phyloP scores from a whole-genome alignment of 2,329 filamentous ascomycete genomes.

The Claviceps monticola region DNA sequence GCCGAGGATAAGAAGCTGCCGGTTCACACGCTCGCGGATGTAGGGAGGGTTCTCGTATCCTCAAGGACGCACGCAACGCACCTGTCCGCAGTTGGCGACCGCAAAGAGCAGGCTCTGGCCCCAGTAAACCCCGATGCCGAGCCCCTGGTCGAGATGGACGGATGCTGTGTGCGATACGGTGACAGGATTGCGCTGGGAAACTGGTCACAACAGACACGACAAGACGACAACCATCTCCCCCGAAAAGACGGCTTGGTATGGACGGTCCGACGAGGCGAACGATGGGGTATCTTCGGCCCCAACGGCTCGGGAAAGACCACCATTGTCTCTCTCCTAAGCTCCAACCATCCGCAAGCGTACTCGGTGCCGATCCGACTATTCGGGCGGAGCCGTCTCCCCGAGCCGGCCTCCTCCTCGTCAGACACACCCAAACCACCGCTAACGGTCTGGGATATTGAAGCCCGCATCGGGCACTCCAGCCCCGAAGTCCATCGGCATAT shows the following conservation, averaged over 20 bases:
- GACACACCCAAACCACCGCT: conserved; percentile 40
- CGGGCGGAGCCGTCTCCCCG: conserved; percentile 64
- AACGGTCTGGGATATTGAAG: conserved; percentile 85
- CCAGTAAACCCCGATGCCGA: conserved; percentile 35
- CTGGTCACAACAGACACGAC: conserved; percentile 49
- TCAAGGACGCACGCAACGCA: conserved; percentile 9
- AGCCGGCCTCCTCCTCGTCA: conserved; percentile 40
- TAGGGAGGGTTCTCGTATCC: conserved; percentile 30
- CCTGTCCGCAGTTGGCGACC: conserved; percentile 3
- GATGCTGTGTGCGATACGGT: conserved; percentile 70
- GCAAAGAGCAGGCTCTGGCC: conserved; percentile 9
- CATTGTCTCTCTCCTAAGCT: conserved; percentile 79
- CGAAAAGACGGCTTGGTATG: conserved; percentile 56
- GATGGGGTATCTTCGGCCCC: conserved; percentile 85
- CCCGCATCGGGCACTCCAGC: conserved; percentile 80
- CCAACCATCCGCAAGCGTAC: conserved; percentile 91
- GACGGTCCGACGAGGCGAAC: conserved; percentile 69
- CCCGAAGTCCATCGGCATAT: conserved; percentile 93
- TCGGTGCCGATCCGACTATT: conserved; percentile 79
- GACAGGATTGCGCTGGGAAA: conserved; percentile 65
- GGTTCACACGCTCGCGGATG: conserved; percentile 32
- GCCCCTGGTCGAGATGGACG: conserved; percentile 72
- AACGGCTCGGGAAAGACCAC: conserved; percentile 97
- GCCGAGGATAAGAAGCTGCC: conserved; percentile 34
- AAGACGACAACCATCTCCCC: conserved; percentile 20